Evolutionary conservation across 2,329 filamentous ascomycete genomes (phyloP).

Genomic region (Fusarium pseudoanthophilum): DNA sequence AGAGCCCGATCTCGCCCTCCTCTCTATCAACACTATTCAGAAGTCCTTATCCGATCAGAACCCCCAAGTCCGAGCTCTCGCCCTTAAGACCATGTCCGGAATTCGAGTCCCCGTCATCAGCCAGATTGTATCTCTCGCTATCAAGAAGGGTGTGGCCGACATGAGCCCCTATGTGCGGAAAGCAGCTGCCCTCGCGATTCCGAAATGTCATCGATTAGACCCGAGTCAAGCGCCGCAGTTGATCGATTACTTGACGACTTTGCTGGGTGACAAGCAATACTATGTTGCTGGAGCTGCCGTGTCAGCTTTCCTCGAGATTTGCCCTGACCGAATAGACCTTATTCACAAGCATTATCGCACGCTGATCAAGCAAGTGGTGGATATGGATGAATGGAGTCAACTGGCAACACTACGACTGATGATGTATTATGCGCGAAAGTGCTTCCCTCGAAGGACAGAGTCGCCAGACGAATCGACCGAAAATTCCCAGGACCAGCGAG

Average conservation of each 20-base stretch:
- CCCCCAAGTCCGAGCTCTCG: constrained; percentile 89
- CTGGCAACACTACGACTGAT: constrained; percentile 84
- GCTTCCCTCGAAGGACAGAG: constrained; percentile 79
- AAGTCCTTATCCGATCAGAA: constrained; percentile 95
- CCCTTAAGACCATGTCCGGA: constrained; percentile 94
- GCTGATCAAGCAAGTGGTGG: constrained; percentile 88
- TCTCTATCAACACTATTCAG: constrained; percentile 99
- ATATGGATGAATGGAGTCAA: constrained; percentile 99
- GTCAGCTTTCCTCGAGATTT: constrained; percentile 87
- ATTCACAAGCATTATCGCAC: constrained; percentile 90
- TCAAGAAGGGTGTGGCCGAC: constrained; percentile 92
- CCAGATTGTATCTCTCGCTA: constrained; percentile 94
- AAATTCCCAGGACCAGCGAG: constrained; percentile 51
- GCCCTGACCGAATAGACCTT: constrained; percentile 86
- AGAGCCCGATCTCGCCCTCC: constrained; percentile 91
- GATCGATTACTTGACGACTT: constrained; percentile 78
- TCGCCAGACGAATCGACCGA: constrained; percentile 59
- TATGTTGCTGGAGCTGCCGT: constrained; percentile 96
- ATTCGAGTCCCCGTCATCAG: constrained; percentile 98
- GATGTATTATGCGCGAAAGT: constrained; percentile 84
- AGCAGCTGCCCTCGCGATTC: constrained; percentile 91
- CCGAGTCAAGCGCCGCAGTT: constrained; percentile 86
- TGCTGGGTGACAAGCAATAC: constrained; percentile 93
- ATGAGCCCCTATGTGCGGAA: constrained; percentile 96
- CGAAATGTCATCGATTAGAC: constrained; percentile 94